Percentiles rank a stretch among this genome's conserved stretches.
phyloP scores from a whole-genome alignment of 345 rosid species.

The Eucalyptus albens region DNA sequence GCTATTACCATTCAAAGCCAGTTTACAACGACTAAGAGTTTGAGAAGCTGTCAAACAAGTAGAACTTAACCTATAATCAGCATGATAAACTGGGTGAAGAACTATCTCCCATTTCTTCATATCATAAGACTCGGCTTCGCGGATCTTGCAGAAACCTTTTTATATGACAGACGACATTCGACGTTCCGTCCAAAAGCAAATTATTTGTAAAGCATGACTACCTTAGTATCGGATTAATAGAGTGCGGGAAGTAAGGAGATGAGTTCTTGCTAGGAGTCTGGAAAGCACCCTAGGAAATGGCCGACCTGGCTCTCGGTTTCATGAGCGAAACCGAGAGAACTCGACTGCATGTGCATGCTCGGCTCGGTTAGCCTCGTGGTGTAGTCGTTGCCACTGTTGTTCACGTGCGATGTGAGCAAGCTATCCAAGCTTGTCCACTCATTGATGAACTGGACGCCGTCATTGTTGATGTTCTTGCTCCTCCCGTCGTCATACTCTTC shows the following conservation, averaged over 20 bases:
- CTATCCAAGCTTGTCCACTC: conserved; percentile 65
- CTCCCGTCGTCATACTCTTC: conserved; percentile 38
- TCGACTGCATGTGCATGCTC: not conserved
- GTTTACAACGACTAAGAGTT: not conserved
- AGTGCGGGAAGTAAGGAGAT: not conserved
- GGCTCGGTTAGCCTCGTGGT: not conserved
- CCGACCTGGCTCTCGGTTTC: conserved; percentile 13
- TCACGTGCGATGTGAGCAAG: conserved; percentile 31
- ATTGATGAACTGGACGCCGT: conserved; percentile 1
- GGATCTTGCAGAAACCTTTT: not conserved
- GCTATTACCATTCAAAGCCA: not conserved
- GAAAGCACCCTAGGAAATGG: conserved; percentile 59
- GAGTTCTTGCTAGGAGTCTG: conserved; percentile 23
- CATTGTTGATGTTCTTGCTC: conserved; percentile 4
- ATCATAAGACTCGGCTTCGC: not conserved
- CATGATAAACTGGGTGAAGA: not conserved
- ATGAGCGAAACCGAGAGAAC: conserved; percentile 1
- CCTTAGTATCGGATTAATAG: not conserved
- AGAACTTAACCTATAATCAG: not conserved
- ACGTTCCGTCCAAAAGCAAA: not conserved
- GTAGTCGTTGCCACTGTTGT: not conserved
- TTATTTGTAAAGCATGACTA: not conserved
- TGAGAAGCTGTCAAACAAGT: not conserved
- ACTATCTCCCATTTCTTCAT: not conserved
- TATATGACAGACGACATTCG: not conserved